Percentiles rank a stretch among this genome's conserved stretches.
Evolutionary conservation across 441 rosid genomes (phyloP).

Genomic region (Erysimum pusillum): DNA sequence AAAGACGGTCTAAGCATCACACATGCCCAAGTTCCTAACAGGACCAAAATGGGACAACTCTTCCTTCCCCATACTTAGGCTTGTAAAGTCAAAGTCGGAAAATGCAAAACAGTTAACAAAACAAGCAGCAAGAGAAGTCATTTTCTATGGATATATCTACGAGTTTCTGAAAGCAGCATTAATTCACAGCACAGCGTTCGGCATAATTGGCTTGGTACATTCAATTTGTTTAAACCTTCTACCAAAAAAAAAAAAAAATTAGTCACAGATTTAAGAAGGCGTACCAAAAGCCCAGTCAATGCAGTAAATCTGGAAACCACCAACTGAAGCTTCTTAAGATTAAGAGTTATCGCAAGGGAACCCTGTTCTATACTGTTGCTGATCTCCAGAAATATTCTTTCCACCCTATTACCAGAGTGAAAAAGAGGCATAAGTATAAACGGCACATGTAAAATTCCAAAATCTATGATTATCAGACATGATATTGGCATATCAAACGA

Average conservation of each 20-base stretch:
- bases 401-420: conserved; percentile 74
- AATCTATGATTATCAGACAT: conserved; percentile 29
- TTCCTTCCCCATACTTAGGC: neutral
- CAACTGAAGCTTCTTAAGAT: conserved; percentile 81
- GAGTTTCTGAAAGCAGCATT: conserved; percentile 11
- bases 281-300: conserved; percentile 96
- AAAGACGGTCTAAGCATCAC: conserved; percentile 21
- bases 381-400: conserved; percentile 88
- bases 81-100: conserved; percentile 25
- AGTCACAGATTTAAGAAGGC: conserved; percentile 35
- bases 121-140: conserved; percentile 16
- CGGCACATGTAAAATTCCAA: conserved; percentile 19
- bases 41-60: neutral
- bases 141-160: conserved; percentile 12
- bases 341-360: conserved; percentile 80
- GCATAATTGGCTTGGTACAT: neutral
- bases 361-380: conserved; percentile 71
- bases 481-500: conserved; percentile 21
- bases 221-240: conserved; percentile 16
- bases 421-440: conserved; percentile 22
- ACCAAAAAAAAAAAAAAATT: neutral
- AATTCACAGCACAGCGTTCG: conserved; percentile 11
- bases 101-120: conserved; percentile 10
- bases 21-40: conserved; percentile 5
- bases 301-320: conserved; percentile 93